phyloP scores from a whole-genome alignment of 176 grass and related monocot species.

The Paspalum notatum region DNA sequence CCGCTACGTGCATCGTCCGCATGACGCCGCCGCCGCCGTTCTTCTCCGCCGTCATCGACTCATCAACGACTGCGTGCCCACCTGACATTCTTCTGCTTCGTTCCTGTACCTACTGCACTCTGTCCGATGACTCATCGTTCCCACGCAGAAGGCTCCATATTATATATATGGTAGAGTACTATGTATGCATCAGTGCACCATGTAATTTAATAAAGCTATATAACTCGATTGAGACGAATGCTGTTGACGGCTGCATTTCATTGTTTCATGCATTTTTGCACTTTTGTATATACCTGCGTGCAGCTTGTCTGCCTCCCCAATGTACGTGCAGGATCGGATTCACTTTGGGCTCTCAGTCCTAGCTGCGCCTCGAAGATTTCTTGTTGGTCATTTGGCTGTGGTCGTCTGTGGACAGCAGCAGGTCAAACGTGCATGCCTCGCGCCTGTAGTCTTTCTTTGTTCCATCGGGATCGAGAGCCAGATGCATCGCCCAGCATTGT shows the following conservation, averaged over 20 bases:
- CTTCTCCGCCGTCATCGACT: not conserved
- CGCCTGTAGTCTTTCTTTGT: no score
- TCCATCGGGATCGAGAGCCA: no score
- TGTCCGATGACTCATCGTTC: no score
- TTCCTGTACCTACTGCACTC: not conserved
- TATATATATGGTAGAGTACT: no score
- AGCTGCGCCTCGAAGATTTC: no score
- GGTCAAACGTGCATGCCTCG: no score
- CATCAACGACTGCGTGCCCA: not conserved
- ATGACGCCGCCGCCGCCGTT: not conserved
- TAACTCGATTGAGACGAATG: not conserved
- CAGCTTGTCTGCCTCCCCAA: not conserved
- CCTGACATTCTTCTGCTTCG: not conserved
- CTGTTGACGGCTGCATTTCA: not conserved
- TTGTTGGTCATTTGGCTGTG: no score
- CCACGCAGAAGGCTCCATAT: no score
- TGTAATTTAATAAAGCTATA: not conserved
- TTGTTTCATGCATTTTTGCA: not conserved
- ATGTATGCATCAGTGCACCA: not conserved
- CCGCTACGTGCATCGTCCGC: not conserved
- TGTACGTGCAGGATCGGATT: not conserved
- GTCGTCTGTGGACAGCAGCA: no score
- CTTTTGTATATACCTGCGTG: not conserved
- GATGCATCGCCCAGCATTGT: no score
- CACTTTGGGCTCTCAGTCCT: no score